Percentiles rank a stretch among this genome's conserved stretches.
Conservation (phyloP, 1,284 basidiomycete species). For the Gomphus bonarii region DNA sequence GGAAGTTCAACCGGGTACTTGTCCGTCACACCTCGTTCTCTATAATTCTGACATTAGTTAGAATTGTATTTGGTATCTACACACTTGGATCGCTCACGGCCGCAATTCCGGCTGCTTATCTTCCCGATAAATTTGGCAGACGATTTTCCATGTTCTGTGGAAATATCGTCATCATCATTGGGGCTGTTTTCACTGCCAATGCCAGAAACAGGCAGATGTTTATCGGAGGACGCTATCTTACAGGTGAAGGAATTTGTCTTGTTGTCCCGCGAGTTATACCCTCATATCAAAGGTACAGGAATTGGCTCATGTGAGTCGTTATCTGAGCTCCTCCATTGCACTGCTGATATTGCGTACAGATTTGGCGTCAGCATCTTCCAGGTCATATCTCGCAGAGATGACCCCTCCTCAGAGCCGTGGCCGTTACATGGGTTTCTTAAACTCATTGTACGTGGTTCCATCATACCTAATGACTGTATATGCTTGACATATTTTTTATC, state of each 20-base stretch:
- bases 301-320: conserved; percentile 11
- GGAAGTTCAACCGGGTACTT: conserved; percentile 33
- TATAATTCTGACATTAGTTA: conserved; percentile 11
- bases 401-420: conserved; percentile 39
- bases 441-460: conserved; percentile 29
- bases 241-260: conserved; percentile 21
- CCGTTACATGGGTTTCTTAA: conserved; percentile 39
- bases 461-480: not conserved
- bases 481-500: not conserved
- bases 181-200: conserved; percentile 40
- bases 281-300: not conserved
- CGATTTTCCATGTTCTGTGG: conserved; percentile 43
- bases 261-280: not conserved
- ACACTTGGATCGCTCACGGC: conserved; percentile 34
- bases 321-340: not conserved
- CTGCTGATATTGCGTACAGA: conserved; percentile 18
- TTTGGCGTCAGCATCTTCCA: conserved; percentile 36
- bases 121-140: conserved; percentile 43
- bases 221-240: conserved; percentile 41
- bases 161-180: conserved; percentile 34
- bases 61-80: conserved; percentile 46
- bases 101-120: conserved; percentile 37
- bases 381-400: conserved; percentile 43
- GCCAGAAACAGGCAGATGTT: conserved; percentile 32
- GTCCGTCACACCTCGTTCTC: not conserved